These are phyloP conservation scores for Aspergillus fumigatus DNA, from an alignment of 2,329 filamentous ascomycete genomes.

Conservation along the genomic window DNA sequence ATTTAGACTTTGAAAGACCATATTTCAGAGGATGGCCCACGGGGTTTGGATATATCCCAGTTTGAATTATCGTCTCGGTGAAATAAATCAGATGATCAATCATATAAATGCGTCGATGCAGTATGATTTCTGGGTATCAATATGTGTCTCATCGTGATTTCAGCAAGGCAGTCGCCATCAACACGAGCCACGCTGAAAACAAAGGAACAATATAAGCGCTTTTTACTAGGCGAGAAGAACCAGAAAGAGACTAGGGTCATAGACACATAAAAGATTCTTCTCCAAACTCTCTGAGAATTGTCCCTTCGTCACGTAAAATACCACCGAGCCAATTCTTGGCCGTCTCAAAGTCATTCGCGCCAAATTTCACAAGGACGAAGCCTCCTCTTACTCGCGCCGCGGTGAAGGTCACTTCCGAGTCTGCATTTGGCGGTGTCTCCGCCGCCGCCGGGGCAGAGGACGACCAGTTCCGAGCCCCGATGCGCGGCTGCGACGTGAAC, in stretches of 20 bases:
- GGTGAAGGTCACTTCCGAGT: slow-evolving; percentile 67
- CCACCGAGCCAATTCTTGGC: slow-evolving; percentile 73
- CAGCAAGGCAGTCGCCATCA: neutral
- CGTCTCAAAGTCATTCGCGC: slow-evolving; percentile 73
- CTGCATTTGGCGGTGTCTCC: slow-evolving; percentile 36
- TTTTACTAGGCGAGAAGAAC: neutral
- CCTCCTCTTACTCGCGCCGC: slow-evolving; percentile 68
- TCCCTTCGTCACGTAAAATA: slow-evolving; percentile 72
- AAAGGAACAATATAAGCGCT: neutral
- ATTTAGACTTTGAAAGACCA: neutral
- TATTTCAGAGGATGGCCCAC: neutral
- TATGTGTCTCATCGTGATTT: neutral
- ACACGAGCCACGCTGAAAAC: slow-evolving; percentile 1
- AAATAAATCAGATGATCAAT: neutral
- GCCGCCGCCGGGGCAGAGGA: slow-evolving; percentile 20
- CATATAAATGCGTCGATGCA: neutral
- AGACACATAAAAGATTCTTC: slow-evolving; percentile 77
- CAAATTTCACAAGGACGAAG: slow-evolving; percentile 89
- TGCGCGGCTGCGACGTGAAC: slow-evolving; percentile 71
- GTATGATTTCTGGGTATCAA: neutral
- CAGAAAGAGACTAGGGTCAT: slow-evolving; percentile 11
- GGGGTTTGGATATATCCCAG: neutral
- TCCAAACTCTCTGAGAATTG: slow-evolving; percentile 67
- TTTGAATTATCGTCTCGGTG: neutral
- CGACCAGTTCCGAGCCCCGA: slow-evolving; percentile 75